Percentiles rank a stretch among this genome's conserved stretches.
These are phyloP conservation scores for Berkeleyomyces basicola DNA, from an alignment of 2,329 filamentous ascomycete species.

Conservation along the genomic window DNA sequence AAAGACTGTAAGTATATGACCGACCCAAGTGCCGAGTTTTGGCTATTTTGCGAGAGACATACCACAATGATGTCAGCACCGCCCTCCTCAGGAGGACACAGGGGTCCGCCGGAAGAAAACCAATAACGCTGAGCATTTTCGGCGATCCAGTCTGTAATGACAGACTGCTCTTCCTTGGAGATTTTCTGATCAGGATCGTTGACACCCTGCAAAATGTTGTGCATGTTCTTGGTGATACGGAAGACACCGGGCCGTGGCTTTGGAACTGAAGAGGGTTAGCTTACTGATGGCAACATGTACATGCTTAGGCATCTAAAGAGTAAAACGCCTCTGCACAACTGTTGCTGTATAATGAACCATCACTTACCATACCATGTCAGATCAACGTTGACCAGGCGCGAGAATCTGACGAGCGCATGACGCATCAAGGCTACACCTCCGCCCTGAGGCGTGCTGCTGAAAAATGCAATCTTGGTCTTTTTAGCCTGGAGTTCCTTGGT, in stretches of 20 bases:
- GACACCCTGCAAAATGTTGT: constrained; percentile 77
- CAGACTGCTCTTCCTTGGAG: constrained; percentile 39
- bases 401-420: constrained; percentile 58
- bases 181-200: constrained; percentile 48
- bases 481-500: constrained; percentile 44
- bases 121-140: constrained; percentile 63
- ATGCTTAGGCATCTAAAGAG: background rate
- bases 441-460: constrained; percentile 67
- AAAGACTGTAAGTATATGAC: background rate
- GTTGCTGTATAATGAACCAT: too few species aligned
- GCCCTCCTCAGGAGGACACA: constrained; percentile 46
- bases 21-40: background rate
- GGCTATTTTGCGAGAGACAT: constrained; percentile 17
- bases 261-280: constrained; percentile 36
- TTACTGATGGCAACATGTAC: background rate
- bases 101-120: constrained; percentile 49
- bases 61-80: constrained; percentile 60
- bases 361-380: constrained; percentile 52
- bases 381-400: constrained; percentile 48
- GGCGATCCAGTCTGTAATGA: constrained; percentile 54
- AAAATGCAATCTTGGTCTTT: constrained; percentile 57
- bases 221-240: constrained; percentile 70
- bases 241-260: constrained; percentile 68
- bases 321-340: too few species aligned
- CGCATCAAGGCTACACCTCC: constrained; percentile 71